Base-by-base conservation (phyloP, 2,329 filamentous ascomycete species). In the Clarireedia homoeocarpa region DNA sequence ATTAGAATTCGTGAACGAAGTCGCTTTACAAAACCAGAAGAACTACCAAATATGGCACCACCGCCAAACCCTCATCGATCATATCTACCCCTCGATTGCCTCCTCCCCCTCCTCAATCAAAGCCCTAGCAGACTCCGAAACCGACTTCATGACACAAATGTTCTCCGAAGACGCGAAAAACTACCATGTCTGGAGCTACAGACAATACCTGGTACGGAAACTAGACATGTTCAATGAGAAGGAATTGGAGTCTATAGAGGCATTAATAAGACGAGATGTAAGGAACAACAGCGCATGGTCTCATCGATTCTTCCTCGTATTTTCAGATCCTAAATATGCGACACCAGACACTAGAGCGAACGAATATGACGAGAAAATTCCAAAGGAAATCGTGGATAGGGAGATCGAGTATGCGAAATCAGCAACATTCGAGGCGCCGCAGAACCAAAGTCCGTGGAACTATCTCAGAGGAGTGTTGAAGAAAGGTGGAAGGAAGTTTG, bases 11-110 rank as follows among this genome's bases (percentile, higher is more conserved):
- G 78, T 99, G 51, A 95, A 96, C 72, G 76, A 83, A 10, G 84
- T 94, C 27, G 89, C 92, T 10, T 76, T 95, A 52, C 78, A 82
- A 56, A 86, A 96, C 70, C 84, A 95, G 67, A 99, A 99, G 73
- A 99, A 97, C 75, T 99, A 99, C 75, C 94, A 99, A 74, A 99
- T 99, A 71, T 99, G 94, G 89, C 83, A 86, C 70, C 83, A 86
- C 66, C 79, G 83, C 26, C 82, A 86, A 70, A 74, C 84, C n/a
- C 74, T 87, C 34, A 74, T 86, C 52, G 81, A 86, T 63, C 70
- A 78, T 61, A 74, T 82, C 65, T 77, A 77, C 65, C 72, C 77
- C 63, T 71, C 81, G 72, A 88, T 82, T 75, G 85, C 74, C 70
- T 79, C 63, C 70, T 84, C 77, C 69, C 63, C 72, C 73, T 70